Evolutionary conservation across 352 stramenopile species (phyloP), one percentile per base, ranked within the genome.

Genomic region (Globisporangium nunn): DNA sequence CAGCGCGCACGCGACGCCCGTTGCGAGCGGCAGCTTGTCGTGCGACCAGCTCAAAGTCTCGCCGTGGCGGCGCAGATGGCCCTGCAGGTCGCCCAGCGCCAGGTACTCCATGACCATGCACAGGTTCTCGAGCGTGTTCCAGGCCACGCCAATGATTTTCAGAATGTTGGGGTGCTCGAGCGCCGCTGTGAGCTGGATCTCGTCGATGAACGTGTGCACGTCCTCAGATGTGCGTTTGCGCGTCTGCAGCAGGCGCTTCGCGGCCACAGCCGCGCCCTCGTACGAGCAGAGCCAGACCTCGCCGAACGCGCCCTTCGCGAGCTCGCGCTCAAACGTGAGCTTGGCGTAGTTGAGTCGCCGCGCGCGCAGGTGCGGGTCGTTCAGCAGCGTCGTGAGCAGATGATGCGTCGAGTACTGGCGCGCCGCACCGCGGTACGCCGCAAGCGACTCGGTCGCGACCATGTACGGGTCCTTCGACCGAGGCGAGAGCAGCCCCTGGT

Each of bases 51-150:
- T 44, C n/a, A 51, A 12, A 2, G 46, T 39, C 2, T 61, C 51
- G 5, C 50, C 59, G 3, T 75, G 61, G 8, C 52, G 50, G 23
- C 71, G 66, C 28, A 85, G 51, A 54, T 78, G 66, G 7, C 59
- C 64, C 33, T 73, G 69, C 14, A 86, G 37, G 46, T 86, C 75
- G 4, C 75, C 75, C 35, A 56, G 63, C 1, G 69, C 57, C 56
- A 86, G 66, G 56, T 70, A 81, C 52, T 86, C 75, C 47, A 83
- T 71, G 17, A 78, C 69, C 56, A 81, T 74, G 18, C 57, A 67
- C 17, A 86, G 59, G 51, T 86, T 72, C n/a, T 79, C 64, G 15
- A 83, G 53, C 28, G 64, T 74, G 46, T 68, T 81, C 73, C 75
- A 83, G 2, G 71, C 71, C 10, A 86, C 73, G 15, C 75, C 74